Evolutionary conservation across 108 stramenopile genomes (phyloP).

Genomic region (Stephanodiscus minutulus): DNA sequence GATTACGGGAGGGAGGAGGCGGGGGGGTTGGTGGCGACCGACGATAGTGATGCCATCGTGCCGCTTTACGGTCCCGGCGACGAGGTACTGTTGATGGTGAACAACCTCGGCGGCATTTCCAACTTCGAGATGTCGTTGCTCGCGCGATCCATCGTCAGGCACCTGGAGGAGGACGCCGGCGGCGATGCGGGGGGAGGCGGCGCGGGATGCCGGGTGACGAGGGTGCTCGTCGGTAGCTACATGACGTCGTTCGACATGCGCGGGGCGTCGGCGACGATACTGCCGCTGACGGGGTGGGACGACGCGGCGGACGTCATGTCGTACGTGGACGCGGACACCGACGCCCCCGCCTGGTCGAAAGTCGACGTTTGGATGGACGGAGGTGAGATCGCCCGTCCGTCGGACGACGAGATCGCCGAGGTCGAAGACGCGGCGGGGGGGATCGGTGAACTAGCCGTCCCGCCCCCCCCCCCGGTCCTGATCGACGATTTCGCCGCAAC

Average conservation of each 20-base stretch:
- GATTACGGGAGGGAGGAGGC: constrained; percentile 60
- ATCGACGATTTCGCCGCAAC: constrained; percentile 49
- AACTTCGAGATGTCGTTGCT: constrained; percentile 94
- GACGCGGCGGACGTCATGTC: constrained; percentile 46
- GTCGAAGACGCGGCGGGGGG: constrained; percentile 25
- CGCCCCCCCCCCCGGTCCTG: constrained; percentile 49
- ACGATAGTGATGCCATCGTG: constrained; percentile 36
- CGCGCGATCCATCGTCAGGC: constrained; percentile 63
- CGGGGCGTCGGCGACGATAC: constrained; percentile 89
- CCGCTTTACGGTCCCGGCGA: constrained; percentile 69
- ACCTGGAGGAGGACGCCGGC: constrained; percentile 43
- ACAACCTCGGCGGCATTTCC: constrained; percentile 93
- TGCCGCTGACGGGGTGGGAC: constrained; percentile 54
- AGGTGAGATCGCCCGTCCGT: constrained; percentile 45
- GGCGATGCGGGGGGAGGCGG: neutral
- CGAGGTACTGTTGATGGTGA: constrained; percentile 85
- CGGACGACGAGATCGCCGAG: constrained; percentile 58
- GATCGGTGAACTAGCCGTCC: constrained; percentile 6
- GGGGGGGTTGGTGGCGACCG: too few species aligned
- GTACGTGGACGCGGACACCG: constrained; percentile 82
- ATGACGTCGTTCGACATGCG: constrained; percentile 99
- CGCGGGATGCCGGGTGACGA: constrained; percentile 58
- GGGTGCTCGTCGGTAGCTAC: constrained; percentile 81
- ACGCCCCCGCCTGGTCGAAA: constrained; percentile 84
- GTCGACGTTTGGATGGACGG: constrained; percentile 58